phyloP scores from a whole-genome alignment of 441 rosid genomes.

The Euphorbia celastroides region DNA sequence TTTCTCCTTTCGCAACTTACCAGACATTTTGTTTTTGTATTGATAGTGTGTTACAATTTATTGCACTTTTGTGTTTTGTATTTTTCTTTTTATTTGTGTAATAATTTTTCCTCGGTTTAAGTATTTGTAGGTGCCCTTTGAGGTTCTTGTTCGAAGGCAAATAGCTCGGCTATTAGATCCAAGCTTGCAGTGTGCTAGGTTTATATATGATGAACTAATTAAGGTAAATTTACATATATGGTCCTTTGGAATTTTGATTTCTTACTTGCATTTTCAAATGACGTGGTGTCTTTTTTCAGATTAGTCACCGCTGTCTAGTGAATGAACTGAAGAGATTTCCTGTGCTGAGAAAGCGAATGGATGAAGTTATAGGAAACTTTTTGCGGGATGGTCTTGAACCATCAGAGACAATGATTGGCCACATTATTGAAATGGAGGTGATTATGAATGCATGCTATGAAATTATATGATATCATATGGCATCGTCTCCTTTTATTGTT shows the following conservation, averaged over 20 bases:
- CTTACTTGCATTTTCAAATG: slow-evolving; percentile 8
- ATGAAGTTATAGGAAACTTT: slow-evolving; percentile 84
- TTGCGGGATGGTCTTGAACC: slow-evolving; percentile 92
- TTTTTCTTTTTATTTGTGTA: not conserved
- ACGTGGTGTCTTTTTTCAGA: slow-evolving; percentile 40
- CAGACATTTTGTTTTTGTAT: not conserved
- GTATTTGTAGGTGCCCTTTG: slow-evolving; percentile 75
- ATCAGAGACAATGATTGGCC: slow-evolving; percentile 89
- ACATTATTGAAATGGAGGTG: slow-evolving; percentile 95
- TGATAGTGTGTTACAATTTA: not conserved
- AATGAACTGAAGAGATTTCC: slow-evolving; percentile 82
- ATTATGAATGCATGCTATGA: slow-evolving; percentile 6
- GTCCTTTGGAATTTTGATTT: not conserved
- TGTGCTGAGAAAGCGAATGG: slow-evolving; percentile 79
- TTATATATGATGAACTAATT: slow-evolving; percentile 80
- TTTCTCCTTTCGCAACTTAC: not conserved
- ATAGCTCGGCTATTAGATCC: slow-evolving; percentile 90
- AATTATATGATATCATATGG: not conserved
- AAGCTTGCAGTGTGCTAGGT: slow-evolving; percentile 93
- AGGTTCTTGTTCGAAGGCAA: slow-evolving; percentile 90
- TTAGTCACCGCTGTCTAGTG: slow-evolving; percentile 76
- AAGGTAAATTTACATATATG: slow-evolving; percentile 43
- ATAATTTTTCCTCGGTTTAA: not conserved
- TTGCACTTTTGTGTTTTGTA: not conserved
- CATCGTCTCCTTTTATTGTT: not conserved